phyloP scores from a whole-genome alignment of 306 rosid genomes.

The Casuarina cunninghamiana region DNA sequence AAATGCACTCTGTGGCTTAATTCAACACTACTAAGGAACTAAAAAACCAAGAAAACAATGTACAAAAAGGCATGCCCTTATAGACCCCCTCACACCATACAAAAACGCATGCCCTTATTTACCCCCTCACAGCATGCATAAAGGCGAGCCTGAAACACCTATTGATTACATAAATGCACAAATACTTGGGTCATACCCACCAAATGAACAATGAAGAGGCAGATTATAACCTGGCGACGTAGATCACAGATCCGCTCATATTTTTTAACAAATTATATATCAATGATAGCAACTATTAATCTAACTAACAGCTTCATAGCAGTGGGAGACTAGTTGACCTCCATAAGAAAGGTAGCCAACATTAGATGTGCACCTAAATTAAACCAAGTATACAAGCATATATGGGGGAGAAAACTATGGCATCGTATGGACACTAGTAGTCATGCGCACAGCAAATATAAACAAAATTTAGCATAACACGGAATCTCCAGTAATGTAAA shows the following conservation, averaged over 20 bases:
- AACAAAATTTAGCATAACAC: not conserved
- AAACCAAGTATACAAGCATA: not conserved
- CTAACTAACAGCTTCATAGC: not conserved
- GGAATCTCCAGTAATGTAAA: not conserved
- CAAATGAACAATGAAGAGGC: not conserved
- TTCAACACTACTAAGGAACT: not conserved
- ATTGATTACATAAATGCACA: not conserved
- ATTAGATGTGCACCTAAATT: not conserved
- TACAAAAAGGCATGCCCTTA: not conserved
- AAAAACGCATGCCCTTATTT: not conserved
- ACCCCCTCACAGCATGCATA: not conserved
- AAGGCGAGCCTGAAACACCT: not conserved
- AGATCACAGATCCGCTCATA: not conserved
- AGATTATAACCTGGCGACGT: not conserved
- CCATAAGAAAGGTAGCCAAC: not conserved
- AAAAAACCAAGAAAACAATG: not conserved
- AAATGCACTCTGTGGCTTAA: not conserved
- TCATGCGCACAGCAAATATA: not conserved
- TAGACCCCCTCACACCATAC: not conserved
- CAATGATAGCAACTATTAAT: not conserved
- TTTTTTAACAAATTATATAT: not conserved
- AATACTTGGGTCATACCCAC: not conserved
- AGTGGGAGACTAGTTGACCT: not conserved
- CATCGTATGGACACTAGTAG: not conserved
- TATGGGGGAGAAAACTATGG: not conserved